Percentiles rank a stretch among this genome's conserved stretches.
These are phyloP conservation scores for Cucurbitaria berberidis DNA, from an alignment of 2,329 filamentous ascomycete genomes.

Conservation along the genomic window DNA sequence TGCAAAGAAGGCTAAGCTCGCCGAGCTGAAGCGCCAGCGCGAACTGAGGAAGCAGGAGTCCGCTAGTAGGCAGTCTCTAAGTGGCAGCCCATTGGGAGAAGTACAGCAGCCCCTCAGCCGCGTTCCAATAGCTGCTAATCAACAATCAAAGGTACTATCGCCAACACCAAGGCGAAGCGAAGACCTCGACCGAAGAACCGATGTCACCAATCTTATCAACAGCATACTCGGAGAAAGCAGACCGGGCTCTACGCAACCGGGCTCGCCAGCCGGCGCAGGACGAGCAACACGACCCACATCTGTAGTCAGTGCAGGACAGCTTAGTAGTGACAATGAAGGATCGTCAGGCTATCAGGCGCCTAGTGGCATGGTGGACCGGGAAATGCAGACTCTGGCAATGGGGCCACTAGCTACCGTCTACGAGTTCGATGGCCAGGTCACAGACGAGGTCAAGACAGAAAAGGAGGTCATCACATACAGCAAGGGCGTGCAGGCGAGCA, in stretches of 20 bases:
- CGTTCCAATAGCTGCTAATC: slow-evolving; percentile 13
- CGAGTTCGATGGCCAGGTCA: slow-evolving; percentile 77
- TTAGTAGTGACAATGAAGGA: slow-evolving; percentile 71
- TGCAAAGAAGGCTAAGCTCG: slow-evolving; percentile 95
- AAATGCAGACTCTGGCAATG: slow-evolving; percentile 75
- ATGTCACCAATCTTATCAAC: slow-evolving; percentile 84
- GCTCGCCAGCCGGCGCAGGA: slow-evolving; percentile 50
- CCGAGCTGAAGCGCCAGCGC: slow-evolving; percentile 91
- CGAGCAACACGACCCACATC: slow-evolving; percentile 81
- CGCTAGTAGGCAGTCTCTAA: slow-evolving; percentile 67
- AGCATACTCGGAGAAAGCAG: slow-evolving; percentile 81
- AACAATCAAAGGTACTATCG: slow-evolving; percentile 65
- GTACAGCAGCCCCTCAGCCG: slow-evolving; percentile 55
- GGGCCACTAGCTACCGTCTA: slow-evolving; percentile 77
- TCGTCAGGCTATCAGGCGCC: slow-evolving; percentile 30
- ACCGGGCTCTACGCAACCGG: slow-evolving; percentile 69
- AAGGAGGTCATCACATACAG: slow-evolving; percentile 91
- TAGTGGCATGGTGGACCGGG: slow-evolving; percentile 43
- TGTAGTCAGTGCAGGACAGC: slow-evolving; percentile 79
- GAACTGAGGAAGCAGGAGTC: slow-evolving; percentile 80
- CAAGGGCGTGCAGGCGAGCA: slow-evolving; percentile 91
- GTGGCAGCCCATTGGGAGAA: slow-evolving; percentile 69
- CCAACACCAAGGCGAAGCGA: slow-evolving; percentile 70
- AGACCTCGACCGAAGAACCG: slow-evolving; percentile 67
- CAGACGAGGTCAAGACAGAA: slow-evolving; percentile 69